phyloP scores from a whole-genome alignment of 495 filamentous ascomycete genomes.

The Wilcoxina mikolae region DNA sequence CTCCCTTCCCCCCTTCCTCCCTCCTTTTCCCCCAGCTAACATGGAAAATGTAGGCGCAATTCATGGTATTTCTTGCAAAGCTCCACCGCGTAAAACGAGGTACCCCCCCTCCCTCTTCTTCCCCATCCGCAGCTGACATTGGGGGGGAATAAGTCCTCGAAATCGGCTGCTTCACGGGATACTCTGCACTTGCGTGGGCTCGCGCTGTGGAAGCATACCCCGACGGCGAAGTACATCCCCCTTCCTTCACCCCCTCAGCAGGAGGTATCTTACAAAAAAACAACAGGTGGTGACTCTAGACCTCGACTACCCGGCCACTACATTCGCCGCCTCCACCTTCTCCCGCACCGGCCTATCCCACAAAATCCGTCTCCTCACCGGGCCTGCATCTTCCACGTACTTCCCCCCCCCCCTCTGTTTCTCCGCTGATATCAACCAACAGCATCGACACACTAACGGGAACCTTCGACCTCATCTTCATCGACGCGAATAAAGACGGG shows the following conservation, averaged over 20 bases:
- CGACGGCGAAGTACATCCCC: slow-evolving; percentile 14
- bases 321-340: slow-evolving; percentile 17
- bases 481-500: slow-evolving; percentile 29
- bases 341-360: background rate
- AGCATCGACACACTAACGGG: slow-evolving; percentile 20
- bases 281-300: slow-evolving; percentile 24
- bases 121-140: too few relatives aligned
- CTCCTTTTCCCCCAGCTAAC: background rate
- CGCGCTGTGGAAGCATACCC: slow-evolving; percentile 23
- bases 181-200: slow-evolving; percentile 30
- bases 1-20: background rate
- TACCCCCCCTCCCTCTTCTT: too few relatives aligned
- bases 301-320: slow-evolving; percentile 19
- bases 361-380: background rate
- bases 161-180: slow-evolving; percentile 30
- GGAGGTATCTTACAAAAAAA: background rate
- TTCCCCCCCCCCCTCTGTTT: background rate
- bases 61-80: slow-evolving; percentile 21
- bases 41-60: slow-evolving; percentile 16
- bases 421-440: background rate
- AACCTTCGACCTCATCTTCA: slow-evolving; percentile 28
- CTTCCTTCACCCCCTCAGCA: background rate
- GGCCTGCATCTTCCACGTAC: slow-evolving; percentile 13
- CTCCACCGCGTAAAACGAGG: background rate
- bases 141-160: slow-evolving; percentile 26